Evolutionary conservation across 306 rosid species (phyloP).

Genomic region (Prunus dulcis): DNA sequence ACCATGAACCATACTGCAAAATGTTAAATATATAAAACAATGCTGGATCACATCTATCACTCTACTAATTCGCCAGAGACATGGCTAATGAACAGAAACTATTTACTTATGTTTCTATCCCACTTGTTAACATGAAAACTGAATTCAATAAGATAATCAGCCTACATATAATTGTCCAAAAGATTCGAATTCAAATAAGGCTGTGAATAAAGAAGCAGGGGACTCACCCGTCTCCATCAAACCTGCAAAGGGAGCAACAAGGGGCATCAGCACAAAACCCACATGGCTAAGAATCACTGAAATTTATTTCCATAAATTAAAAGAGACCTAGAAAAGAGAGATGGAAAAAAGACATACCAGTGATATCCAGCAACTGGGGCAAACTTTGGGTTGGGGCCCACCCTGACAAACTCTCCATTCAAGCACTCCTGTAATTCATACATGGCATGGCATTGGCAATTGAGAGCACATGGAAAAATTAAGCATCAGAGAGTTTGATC

Average conservation of each 20-base stretch:
- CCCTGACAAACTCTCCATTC: conserved; percentile 94
- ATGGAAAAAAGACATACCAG: conserved; percentile 44
- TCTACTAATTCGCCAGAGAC: neutral
- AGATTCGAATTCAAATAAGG: conserved; percentile 14
- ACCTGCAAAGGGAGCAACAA: conserved; percentile 59
- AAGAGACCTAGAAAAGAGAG: neutral
- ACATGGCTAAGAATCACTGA: conserved; percentile 3
- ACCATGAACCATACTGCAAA: conserved; percentile 93
- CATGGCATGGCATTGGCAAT: conserved; percentile 10
- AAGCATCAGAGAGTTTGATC: neutral
- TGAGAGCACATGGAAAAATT: neutral
- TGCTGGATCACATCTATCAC: neutral
- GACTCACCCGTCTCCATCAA: conserved; percentile 96
- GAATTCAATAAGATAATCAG: neutral
- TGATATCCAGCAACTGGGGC: conserved; percentile 89
- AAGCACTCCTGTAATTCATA: conserved; percentile 64
- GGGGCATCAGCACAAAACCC: conserved; percentile 25
- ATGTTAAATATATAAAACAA: neutral
- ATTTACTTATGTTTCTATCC: neutral
- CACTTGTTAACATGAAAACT: neutral
- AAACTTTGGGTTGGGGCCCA: conserved; percentile 89
- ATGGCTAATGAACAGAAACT: neutral
- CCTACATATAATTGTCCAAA: conserved; percentile 2
- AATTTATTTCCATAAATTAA: neutral
- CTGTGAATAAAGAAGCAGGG: conserved; percentile 20